Base-by-base conservation (phyloP, 2,329 filamentous ascomycete species). In the Fusarium albosuccineum region DNA sequence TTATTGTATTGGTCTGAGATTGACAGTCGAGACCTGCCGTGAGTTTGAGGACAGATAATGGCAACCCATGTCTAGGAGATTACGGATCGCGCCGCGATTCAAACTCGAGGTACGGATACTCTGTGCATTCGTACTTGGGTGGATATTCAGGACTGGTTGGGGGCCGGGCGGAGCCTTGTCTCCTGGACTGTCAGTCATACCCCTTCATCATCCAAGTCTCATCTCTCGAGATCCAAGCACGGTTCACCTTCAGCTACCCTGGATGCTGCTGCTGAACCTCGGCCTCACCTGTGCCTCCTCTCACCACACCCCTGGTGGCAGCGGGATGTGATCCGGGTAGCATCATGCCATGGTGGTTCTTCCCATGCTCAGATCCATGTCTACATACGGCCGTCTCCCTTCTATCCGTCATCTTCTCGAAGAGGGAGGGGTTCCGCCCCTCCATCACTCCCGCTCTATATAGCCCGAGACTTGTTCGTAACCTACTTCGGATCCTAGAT, bases 101-200 rank as follows among this genome's bases (percentile, higher is more conserved):
- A 34, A 27, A 14, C 44, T 41, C 26, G 27, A 14, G 34, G 42
- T 34, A 48, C 27, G 3, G 6, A 22, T 2, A 44, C 10, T 27
- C 37, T 11, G 30, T 33, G 30, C 30, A 3, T 33, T 33, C 37
- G 48, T 14, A 30, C 16, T 33, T 16, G 34, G 29, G 52, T 29
- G 27, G 50, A 50, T 11, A 52, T 39, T 29, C 34, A 39, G 53
- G 51, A 46, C 49, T 53, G 69, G 60, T 55, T 58, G 57, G 57
- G 68, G 56, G 55, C 63, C 51, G 53, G 33, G 44, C 68, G 34
- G 49, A 58, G 65, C 59, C 58, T 65, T 58, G 60, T 54, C 29
- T 60, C 60, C 55, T 60, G 50, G 34, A 52, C 42, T 60, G 57
- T 60, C 46, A 49, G 55, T 66, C 57, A 49, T 55, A 16, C 50